A percentile compares a stretch with the other conserved stretches of the same genome.
Evolutionary conservation across 2,329 filamentous ascomycete genomes (phyloP).

Genomic region (Alternaria triticimaculans): DNA sequence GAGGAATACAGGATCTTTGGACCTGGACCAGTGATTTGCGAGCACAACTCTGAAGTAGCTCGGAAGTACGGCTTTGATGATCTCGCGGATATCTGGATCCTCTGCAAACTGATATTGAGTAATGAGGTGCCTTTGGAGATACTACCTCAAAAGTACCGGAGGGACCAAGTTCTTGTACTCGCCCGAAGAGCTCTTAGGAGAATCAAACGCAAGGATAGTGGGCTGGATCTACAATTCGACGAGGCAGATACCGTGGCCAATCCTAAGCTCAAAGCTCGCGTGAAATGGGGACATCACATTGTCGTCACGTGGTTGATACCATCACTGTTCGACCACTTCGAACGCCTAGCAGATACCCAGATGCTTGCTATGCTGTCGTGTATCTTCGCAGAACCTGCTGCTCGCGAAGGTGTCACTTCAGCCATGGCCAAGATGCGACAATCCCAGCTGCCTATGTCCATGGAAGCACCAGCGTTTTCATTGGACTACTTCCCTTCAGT

Average conservation of each 20-base stretch:
- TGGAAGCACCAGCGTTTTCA: constrained; percentile 54
- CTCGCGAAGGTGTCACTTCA: constrained; percentile 48
- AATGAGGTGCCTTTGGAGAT: constrained; percentile 77
- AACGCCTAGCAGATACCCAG: constrained; percentile 66
- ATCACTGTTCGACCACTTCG: constrained; percentile 65
- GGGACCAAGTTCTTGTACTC: constrained; percentile 71
- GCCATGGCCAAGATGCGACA: constrained; percentile 46
- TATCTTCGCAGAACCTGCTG: constrained; percentile 60
- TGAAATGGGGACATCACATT: constrained; percentile 65
- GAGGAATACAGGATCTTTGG: constrained; percentile 84
- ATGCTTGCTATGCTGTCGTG: constrained; percentile 72
- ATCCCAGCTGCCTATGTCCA: constrained; percentile 49
- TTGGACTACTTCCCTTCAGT: constrained; percentile 56
- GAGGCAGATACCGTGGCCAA: constrained; percentile 49
- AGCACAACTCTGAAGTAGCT: constrained; percentile 82
- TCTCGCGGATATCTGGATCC: constrained; percentile 81
- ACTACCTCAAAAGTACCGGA: constrained; percentile 60
- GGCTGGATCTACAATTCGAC: constrained; percentile 57
- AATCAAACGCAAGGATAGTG: constrained; percentile 58
- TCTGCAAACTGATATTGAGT: constrained; percentile 77
- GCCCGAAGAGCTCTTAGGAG: constrained; percentile 67
- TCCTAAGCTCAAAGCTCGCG: constrained; percentile 51
- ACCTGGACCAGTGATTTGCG: constrained; percentile 79
- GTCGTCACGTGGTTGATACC: constrained; percentile 65
- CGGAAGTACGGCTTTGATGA: constrained; percentile 73